Conservation (phyloP, 2,329 filamentous ascomycete genomes). For the Arachnopeziza araneosa region DNA sequence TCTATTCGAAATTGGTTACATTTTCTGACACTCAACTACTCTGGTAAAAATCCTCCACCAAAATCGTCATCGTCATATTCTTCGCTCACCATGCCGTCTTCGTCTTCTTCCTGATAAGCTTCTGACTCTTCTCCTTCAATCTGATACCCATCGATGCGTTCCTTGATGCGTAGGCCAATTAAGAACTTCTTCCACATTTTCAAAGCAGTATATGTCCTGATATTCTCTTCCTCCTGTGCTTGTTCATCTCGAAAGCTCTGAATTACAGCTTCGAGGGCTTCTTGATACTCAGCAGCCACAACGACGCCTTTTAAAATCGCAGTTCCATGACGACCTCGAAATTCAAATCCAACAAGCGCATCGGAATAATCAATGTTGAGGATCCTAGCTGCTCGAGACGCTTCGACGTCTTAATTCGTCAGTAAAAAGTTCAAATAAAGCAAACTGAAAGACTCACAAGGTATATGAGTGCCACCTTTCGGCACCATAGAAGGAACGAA, state of each 20-base stretch:
- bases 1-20: too few species aligned
- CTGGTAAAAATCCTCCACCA: not conserved
- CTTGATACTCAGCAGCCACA: slow-evolving; percentile 63
- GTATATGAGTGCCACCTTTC: slow-evolving; percentile 69
- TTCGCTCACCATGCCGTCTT: not conserved
- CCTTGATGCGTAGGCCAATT: slow-evolving; percentile 56
- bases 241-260: slow-evolving; percentile 61
- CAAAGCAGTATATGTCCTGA: slow-evolving; percentile 55
- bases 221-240: slow-evolving; percentile 57
- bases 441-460: slow-evolving; percentile 36
- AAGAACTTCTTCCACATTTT: slow-evolving; percentile 72
- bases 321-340: slow-evolving; percentile 79
- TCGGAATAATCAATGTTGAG: slow-evolving; percentile 82
- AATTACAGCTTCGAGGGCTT: slow-evolving; percentile 67
- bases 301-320: slow-evolving; percentile 76
- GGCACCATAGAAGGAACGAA: slow-evolving; percentile 93
- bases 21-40: not conserved
- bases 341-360: slow-evolving; percentile 84
- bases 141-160: slow-evolving; percentile 27
- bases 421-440: not conserved
- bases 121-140: slow-evolving; percentile 46
- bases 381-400: slow-evolving; percentile 65
- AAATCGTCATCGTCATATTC: not conserved
- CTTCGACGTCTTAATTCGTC: slow-evolving; percentile 45
- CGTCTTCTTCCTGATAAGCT: slow-evolving; percentile 22